Evolutionary conservation across 2,329 filamentous ascomycete genomes (phyloP).

Genomic region (Cercospora nicotianae): DNA sequence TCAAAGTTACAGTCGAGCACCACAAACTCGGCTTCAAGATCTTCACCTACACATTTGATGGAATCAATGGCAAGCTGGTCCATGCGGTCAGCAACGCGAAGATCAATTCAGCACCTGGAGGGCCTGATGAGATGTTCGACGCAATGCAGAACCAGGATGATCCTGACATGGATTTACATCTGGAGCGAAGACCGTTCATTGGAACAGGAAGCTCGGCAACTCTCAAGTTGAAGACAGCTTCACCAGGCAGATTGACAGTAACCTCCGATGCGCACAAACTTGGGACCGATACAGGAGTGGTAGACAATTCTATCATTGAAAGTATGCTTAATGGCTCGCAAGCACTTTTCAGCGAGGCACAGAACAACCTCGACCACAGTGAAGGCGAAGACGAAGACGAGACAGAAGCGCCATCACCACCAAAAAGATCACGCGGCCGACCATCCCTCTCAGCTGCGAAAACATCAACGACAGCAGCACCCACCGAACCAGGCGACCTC

Average conservation of each 20-base stretch:
- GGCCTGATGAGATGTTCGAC: slow-evolving; percentile 63
- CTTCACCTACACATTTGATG: slow-evolving; percentile 50
- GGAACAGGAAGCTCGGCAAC: background rate
- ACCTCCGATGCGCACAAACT: background rate
- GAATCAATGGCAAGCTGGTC: slow-evolving; percentile 48
- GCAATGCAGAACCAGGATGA: slow-evolving; percentile 41
- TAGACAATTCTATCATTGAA: background rate
- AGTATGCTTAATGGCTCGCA: background rate
- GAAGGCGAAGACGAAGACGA: background rate
- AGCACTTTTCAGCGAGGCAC: background rate
- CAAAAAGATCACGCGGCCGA: background rate
- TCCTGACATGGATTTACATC: slow-evolving; percentile 40
- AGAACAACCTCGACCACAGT: background rate
- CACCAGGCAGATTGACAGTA: background rate
- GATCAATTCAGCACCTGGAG: slow-evolving; percentile 54
- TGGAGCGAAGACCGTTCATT: slow-evolving; percentile 35
- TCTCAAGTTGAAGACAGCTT: background rate
- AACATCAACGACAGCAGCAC: slow-evolving; percentile 1
- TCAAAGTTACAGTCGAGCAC: slow-evolving; percentile 40
- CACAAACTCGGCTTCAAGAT: slow-evolving; percentile 44
- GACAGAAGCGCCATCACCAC: background rate
- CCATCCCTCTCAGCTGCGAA: background rate
- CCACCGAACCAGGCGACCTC: slow-evolving; percentile 30
- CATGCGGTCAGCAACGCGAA: slow-evolving; percentile 59
- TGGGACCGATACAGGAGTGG: background rate